A percentile compares a stretch with the other conserved stretches of the same genome.
Conservation (phyloP, 768 basidiomycete genomes). For the Amanita subjunquillea region DNA sequence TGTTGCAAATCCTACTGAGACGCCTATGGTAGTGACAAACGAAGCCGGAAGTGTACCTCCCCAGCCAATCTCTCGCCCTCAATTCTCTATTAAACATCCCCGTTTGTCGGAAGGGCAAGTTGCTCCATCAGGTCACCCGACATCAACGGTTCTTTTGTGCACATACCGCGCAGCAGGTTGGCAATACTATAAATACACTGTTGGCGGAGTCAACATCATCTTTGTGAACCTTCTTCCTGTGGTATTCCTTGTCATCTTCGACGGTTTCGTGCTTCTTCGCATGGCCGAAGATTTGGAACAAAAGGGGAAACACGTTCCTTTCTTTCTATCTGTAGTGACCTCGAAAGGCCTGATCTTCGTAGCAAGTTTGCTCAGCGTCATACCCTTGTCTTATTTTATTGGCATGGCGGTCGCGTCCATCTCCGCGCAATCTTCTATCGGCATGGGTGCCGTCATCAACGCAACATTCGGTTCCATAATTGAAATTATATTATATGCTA, state of each 20-base stretch:
- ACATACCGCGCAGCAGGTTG: constrained; percentile 85
- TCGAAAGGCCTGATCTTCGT: constrained; percentile 76
- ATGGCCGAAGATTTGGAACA: constrained; percentile 52
- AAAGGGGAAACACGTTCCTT: constrained; percentile 46
- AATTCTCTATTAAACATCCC: constrained; percentile 60
- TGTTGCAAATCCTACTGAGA: constrained; percentile 22
- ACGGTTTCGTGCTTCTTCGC: constrained; percentile 74
- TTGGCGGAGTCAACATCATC: constrained; percentile 96
- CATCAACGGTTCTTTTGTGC: constrained; percentile 86
- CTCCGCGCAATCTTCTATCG: constrained; percentile 96
- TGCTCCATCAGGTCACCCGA: constrained; percentile 75
- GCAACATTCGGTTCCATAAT: constrained; percentile 98
- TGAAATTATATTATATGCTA: constrained; percentile 87
- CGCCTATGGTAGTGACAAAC: constrained; percentile 12
- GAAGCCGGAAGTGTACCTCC: constrained; percentile 13
- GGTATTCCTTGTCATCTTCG: constrained; percentile 94
- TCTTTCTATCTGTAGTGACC: constrained; percentile 57
- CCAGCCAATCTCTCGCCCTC: constrained; percentile 18
- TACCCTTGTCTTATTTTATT: constrained; percentile 97
- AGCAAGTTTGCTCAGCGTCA: constrained; percentile 79
- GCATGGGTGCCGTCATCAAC: constrained; percentile 99
- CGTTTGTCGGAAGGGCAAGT: constrained; percentile 79
- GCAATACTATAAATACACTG: constrained; percentile 97
- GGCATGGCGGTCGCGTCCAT: constrained; percentile 99
- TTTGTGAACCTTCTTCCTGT: constrained; percentile 92